A percentile compares a stretch with the other conserved stretches of the same genome.
phyloP scores from a whole-genome alignment of 2,329 filamentous ascomycete genomes.

The Hypoxylon sp. region DNA sequence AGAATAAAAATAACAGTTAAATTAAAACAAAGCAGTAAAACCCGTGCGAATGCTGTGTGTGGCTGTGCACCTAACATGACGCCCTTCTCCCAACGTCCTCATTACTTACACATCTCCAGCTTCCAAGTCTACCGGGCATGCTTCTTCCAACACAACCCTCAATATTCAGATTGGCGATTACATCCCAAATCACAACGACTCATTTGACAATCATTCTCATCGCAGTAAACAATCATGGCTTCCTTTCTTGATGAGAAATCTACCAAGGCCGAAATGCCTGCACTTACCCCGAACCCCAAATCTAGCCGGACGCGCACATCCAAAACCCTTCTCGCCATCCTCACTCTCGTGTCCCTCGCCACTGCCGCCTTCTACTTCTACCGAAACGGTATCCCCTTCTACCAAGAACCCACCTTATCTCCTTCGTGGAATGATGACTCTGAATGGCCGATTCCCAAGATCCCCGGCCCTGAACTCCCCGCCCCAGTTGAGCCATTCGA shows the following conservation, averaged over 20 bases:
- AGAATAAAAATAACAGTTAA: no score
- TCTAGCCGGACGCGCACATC: slow-evolving; percentile 35
- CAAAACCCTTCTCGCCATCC: slow-evolving; percentile 38
- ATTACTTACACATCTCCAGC: slow-evolving; percentile 16
- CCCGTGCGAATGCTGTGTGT: slow-evolving; percentile 15
- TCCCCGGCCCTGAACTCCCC: slow-evolving; percentile 23
- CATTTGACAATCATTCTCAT: slow-evolving; percentile 38
- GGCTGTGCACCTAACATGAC: slow-evolving; percentile 10
- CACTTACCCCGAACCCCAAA: slow-evolving; percentile 39
- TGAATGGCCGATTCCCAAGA: slow-evolving; percentile 24
- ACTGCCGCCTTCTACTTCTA: slow-evolving; percentile 36
- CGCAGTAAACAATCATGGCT: slow-evolving; percentile 31
- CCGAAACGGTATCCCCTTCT: slow-evolving; percentile 29
- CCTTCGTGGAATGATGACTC: slow-evolving; percentile 36
- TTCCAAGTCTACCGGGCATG: no score
- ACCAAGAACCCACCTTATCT: slow-evolving; percentile 33
- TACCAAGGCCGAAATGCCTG: slow-evolving; percentile 39
- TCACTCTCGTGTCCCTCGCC: slow-evolving; percentile 37
- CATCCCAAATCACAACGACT: slow-evolving; percentile 36
- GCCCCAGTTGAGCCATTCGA: slow-evolving; percentile 34
- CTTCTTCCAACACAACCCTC: slow-evolving; percentile 15
- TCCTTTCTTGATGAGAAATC: slow-evolving; percentile 36
- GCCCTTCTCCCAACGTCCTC: slow-evolving; percentile 12
- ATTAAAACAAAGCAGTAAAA: no score
- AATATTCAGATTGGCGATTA: slow-evolving; percentile 13